Base-by-base conservation (phyloP, 768 basidiomycete species). In the Lactarius sanguifluus region DNA sequence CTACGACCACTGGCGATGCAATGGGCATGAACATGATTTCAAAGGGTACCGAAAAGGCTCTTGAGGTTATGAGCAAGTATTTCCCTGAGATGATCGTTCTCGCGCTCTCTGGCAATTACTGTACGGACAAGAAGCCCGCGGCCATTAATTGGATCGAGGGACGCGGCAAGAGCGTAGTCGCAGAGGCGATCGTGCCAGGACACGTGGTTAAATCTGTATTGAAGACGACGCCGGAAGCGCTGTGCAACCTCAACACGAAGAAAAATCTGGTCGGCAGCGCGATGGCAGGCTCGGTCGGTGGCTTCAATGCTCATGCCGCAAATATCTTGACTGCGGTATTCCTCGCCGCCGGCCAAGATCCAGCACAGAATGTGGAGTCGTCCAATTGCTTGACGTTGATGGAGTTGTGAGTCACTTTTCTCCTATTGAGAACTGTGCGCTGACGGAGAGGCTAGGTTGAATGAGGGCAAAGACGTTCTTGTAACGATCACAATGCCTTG, bases 21-120 rank as follows among this genome's bases (percentile, higher is more conserved):
- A 99, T 98, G 96, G 97, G 97, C 20, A 99, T 99, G 97, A 99
- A 99, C 82, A 99, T 98, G 97, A 97, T 98, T 74, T 92, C 91
- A 10, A 99, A 99, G 79, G 97, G 96, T 3, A 95, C 94, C 12
- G 97, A 98, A 80, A 92, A 91, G 78, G 95, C 95, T 25, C 83
- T 99, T 15, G 94, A 90, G 73, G 84, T 82, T 25, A 82, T 94
- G 84, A 82, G 84, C 71, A 81, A 81, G 59, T 77, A 87, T 72
- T 99, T 94, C 81, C 96, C 96, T 4, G 88, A 89, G 67, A 98
- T 98, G 96, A 77, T 86, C 63, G 87, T 94, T 50, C 83, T 97
- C 40, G 92, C 96, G 10, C 84, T 99, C 18, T 93, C 90, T 6
- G 97, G 96, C 55, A 99, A 99, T 77, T 99, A 98, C 76, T 98